Evolutionary conservation across 2,329 filamentous ascomycete genomes (phyloP).

Genomic region (Fusarium xyrophilum): DNA sequence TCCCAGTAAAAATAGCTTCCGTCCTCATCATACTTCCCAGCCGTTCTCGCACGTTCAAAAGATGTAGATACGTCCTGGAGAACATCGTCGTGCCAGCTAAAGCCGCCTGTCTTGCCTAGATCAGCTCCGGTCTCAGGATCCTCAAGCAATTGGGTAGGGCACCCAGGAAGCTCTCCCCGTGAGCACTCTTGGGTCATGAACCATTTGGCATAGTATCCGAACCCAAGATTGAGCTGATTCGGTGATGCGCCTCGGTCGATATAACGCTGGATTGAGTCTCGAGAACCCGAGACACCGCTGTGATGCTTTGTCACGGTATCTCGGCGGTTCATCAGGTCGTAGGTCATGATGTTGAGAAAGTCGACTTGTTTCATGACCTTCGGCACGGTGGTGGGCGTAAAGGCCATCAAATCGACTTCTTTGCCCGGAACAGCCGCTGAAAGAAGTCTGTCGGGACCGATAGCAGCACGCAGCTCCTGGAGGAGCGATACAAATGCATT

Average conservation of each 20-base stretch:
- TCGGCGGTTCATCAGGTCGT: conserved; percentile 74
- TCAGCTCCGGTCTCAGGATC: conserved; percentile 64
- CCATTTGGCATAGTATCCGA: conserved; percentile 73
- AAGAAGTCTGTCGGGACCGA: conserved; percentile 64
- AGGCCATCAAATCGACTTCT: conserved; percentile 71
- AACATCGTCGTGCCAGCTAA: conserved; percentile 66
- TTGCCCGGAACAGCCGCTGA: conserved; percentile 74
- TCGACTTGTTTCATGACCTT: conserved; percentile 66
- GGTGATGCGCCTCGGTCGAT: conserved; percentile 59
- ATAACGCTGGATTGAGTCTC: conserved; percentile 65
- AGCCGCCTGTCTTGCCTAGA: conserved; percentile 62
- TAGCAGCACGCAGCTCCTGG: conserved; percentile 61
- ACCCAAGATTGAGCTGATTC: conserved; percentile 65
- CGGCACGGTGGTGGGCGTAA: conserved; percentile 63
- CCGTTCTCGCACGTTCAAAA: conserved; percentile 60
- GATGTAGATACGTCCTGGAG: conserved; percentile 61
- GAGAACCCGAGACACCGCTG: conserved; percentile 64
- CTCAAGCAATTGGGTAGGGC: conserved; percentile 63
- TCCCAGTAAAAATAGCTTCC: conserved; percentile 78
- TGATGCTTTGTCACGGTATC: conserved; percentile 70
- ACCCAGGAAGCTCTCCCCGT: conserved; percentile 56
- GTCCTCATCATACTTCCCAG: conserved; percentile 61
- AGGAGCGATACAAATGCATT: conserved; percentile 69
- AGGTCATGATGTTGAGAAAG: conserved; percentile 73
- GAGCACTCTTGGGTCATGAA: conserved; percentile 59